phyloP scores from a whole-genome alignment of 2,329 filamentous ascomycete genomes.

The Fusarium lateritium region DNA sequence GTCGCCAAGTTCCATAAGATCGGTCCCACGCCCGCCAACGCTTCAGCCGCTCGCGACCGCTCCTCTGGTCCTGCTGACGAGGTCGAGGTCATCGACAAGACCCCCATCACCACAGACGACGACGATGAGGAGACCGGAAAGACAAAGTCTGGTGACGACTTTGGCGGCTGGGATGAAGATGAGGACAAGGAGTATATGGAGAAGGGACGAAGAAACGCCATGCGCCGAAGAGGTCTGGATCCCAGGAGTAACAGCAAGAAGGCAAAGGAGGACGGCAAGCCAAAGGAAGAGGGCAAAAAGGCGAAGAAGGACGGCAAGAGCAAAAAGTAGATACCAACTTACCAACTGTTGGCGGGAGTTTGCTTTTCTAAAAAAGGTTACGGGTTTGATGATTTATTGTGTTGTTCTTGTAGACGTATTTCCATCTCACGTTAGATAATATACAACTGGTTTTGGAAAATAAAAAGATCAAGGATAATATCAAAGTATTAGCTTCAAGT shows the following conservation, averaged over 20 bases:
- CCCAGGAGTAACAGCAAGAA: conserved; percentile 68
- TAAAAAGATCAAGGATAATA: not conserved
- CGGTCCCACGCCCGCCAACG: conserved; percentile 78
- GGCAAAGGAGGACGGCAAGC: conserved; percentile 50
- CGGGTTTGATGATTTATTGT: conserved; percentile 28
- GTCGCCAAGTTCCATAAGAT: conserved; percentile 98
- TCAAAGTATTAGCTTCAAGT: not conserved
- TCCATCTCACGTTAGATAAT: conserved; percentile 37
- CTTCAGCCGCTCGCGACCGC: conserved; percentile 52
- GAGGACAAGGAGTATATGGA: conserved; percentile 81
- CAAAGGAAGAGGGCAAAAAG: conserved; percentile 47
- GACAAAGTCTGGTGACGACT: conserved; percentile 67
- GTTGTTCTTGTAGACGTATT: conserved; percentile 30
- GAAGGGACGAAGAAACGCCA: conserved; percentile 79
- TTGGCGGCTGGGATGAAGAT: conserved; percentile 82
- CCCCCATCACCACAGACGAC: conserved; percentile 71
- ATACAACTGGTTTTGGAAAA: conserved; percentile 4
- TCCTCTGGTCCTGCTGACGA: conserved; percentile 53
- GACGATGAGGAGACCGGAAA: conserved; percentile 57
- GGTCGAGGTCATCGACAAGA: conserved; percentile 73
- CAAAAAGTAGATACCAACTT: conserved; percentile 39
- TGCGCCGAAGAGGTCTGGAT: conserved; percentile 82
- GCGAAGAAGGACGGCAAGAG: conserved; percentile 45
- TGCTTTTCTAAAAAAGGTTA: conserved; percentile 38
- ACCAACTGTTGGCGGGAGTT: conserved; percentile 35